Conservation (phyloP, 768 basidiomycete species). For the Mycena capillaripes region DNA sequence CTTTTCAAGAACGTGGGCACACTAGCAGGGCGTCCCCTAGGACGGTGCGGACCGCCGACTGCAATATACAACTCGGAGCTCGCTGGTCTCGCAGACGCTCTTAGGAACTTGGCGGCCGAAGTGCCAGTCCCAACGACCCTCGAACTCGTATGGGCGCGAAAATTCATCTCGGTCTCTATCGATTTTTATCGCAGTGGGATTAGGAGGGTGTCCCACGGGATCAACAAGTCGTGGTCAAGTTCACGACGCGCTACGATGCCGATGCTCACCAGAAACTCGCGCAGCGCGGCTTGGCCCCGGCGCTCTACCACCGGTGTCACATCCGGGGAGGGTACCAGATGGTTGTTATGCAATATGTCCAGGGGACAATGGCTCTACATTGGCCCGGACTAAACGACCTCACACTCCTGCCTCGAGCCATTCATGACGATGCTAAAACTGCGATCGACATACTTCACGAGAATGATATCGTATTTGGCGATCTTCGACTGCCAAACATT, state of each 20-base stretch:
- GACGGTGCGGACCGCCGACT: slow-evolving; percentile 18
- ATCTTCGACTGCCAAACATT: slow-evolving; percentile 18
- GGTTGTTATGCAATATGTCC: slow-evolving; percentile 15
- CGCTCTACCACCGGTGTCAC: slow-evolving; percentile 4
- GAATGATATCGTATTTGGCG: slow-evolving; percentile 11
- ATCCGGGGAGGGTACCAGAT: slow-evolving; percentile 16
- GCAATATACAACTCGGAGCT: slow-evolving; percentile 10
- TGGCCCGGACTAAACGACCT: not conserved
- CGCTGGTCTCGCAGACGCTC: slow-evolving; percentile 20
- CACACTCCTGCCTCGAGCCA: not conserved
- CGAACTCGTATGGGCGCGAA: slow-evolving; percentile 5
- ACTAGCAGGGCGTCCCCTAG: slow-evolving; percentile 21
- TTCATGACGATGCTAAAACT: not conserved
- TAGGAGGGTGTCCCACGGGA: not conserved
- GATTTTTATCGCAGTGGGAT: not conserved
- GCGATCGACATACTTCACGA: slow-evolving; percentile 10
- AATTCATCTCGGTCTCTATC: not conserved
- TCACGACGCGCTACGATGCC: not conserved
- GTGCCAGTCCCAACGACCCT: slow-evolving; percentile 14
- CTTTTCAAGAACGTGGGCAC: slow-evolving; percentile 14
- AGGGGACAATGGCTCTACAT: not conserved
- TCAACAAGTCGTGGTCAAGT: slow-evolving; percentile 22
- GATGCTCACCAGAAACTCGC: not conserved
- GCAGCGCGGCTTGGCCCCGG: slow-evolving; percentile 6
- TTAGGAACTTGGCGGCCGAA: not conserved